These are phyloP conservation scores for Schizothecium vesticola DNA, from an alignment of 495 filamentous ascomycete species.

Conservation along the genomic window DNA sequence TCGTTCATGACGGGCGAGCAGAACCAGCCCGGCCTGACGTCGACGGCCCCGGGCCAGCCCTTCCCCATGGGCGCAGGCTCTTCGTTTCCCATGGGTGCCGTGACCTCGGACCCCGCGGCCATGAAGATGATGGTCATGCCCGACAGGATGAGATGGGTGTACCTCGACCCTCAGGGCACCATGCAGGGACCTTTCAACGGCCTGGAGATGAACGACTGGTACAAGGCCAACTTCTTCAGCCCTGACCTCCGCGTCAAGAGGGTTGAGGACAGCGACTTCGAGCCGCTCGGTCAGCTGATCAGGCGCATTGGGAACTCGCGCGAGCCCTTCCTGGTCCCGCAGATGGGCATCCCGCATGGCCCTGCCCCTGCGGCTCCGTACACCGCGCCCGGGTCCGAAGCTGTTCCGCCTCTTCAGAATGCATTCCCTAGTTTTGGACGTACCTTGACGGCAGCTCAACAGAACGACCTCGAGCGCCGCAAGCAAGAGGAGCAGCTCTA, in stretches of 20 bases:
- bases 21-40: conserved; percentile 25
- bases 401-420: conserved; percentile 89
- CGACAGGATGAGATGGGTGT: conserved; percentile 97
- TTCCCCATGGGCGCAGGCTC: conserved; percentile 31
- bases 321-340: conserved; percentile 94
- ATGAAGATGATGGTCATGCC: conserved; percentile 98
- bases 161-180: conserved; percentile 86
- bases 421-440: conserved; percentile 98
- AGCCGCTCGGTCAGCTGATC: conserved; percentile 92
- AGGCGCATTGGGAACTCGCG: conserved; percentile 94
- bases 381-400: conserved; percentile 46
- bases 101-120: conserved; percentile 51
- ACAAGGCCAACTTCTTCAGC: conserved; percentile 96
- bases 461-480: conserved; percentile 89
- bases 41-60: conserved; percentile 29
- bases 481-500: conserved; percentile 98
- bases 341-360: conserved; percentile 89
- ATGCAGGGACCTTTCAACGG: conserved; percentile 93
- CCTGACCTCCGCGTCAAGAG: conserved; percentile 91
- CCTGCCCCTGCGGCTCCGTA: conserved; percentile 49
- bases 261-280: conserved; percentile 85
- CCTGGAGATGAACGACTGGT: conserved; percentile 99
- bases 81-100: conserved; percentile 32
- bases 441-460: conserved; percentile 92
- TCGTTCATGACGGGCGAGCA: conserved; percentile 33